Conservation (phyloP, 352 stramenopile species). For the Phytophthora vignae region DNA sequence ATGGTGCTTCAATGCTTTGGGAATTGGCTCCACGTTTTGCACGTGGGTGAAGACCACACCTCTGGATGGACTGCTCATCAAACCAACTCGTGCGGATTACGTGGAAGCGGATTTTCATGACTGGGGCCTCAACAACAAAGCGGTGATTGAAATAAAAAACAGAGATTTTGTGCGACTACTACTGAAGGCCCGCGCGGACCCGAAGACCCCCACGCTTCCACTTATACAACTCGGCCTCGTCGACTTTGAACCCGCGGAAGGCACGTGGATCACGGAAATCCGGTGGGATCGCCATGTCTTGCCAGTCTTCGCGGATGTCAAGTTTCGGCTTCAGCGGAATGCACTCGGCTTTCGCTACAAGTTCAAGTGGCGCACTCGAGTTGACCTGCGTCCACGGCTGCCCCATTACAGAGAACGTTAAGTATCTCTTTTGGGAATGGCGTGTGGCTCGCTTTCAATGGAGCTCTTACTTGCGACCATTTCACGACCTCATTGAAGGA, state of each 20-base stretch:
- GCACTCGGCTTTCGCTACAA: conserved; percentile 23
- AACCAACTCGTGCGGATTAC: background rate
- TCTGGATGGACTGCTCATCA: background rate
- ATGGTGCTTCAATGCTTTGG: conserved; percentile 12
- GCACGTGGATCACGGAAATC: background rate
- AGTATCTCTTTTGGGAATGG: conserved; percentile 16
- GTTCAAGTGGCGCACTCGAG: conserved; percentile 9
- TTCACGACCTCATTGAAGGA: background rate
- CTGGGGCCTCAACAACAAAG: background rate
- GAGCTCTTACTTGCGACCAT: conserved; percentile 3
- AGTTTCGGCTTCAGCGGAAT: conserved; percentile 29
- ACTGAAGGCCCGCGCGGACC: background rate
- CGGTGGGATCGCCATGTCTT: conserved; percentile 11
- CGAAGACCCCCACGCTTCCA: background rate
- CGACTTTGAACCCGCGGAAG: conserved; percentile 4
- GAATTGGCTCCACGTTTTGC: conserved; percentile 11
- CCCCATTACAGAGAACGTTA: background rate
- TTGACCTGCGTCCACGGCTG: conserved; percentile 15
- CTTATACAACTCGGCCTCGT: background rate
- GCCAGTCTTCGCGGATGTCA: conserved; percentile 16
- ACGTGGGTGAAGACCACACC: conserved; percentile 9
- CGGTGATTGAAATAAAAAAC: conserved; percentile 7
- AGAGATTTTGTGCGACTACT: conserved; percentile 8
- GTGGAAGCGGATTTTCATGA: conserved; percentile 9
- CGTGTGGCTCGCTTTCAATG: conserved; percentile 1